Percentiles rank a stretch among this genome's conserved stretches.
Evolutionary conservation across 371 early-diverging fungal species (phyloP).

Genomic region (Blakeslea trispora): DNA sequence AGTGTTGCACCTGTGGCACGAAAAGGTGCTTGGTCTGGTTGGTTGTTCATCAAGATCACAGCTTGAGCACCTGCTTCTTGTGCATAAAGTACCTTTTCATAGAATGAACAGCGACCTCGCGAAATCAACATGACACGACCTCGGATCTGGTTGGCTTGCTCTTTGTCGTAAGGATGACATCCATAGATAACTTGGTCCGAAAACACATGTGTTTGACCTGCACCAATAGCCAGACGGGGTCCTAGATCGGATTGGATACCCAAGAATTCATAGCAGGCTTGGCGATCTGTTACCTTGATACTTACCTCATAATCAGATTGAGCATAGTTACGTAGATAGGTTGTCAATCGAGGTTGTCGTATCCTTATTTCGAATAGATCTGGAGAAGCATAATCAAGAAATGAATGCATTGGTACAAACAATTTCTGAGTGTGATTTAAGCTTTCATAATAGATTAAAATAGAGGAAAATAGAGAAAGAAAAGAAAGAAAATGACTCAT

Average conservation of each 20-base stretch:
- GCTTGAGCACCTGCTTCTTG: conserved; percentile 53
- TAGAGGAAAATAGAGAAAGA: neutral
- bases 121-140: conserved; percentile 45
- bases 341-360: conserved; percentile 5
- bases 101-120: conserved; percentile 55
- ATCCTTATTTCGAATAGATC: too few species aligned
- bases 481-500: neutral
- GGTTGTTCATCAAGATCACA: conserved; percentile 38
- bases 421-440: conserved; percentile 8
- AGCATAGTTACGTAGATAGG: conserved; percentile 3
- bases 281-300: conserved; percentile 4
- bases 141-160: conserved; percentile 21
- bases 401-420: conserved; percentile 1
- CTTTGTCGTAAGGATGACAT: conserved; percentile 36
- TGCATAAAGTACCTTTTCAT: conserved; percentile 45
- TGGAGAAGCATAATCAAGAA: conserved; percentile 1
- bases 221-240: neutral
- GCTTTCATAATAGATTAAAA: neutral
- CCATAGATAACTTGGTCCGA: conserved; percentile 17
- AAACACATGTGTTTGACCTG: neutral
- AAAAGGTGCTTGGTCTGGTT: neutral
- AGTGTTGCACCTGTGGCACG: neutral
- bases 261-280: conserved; percentile 11
- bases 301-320: conserved; percentile 5
- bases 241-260: conserved; percentile 12